These are phyloP conservation scores for Voacanga thouarsii DNA, from an alignment of 257 asterid genomes.

Conservation along the genomic window DNA sequence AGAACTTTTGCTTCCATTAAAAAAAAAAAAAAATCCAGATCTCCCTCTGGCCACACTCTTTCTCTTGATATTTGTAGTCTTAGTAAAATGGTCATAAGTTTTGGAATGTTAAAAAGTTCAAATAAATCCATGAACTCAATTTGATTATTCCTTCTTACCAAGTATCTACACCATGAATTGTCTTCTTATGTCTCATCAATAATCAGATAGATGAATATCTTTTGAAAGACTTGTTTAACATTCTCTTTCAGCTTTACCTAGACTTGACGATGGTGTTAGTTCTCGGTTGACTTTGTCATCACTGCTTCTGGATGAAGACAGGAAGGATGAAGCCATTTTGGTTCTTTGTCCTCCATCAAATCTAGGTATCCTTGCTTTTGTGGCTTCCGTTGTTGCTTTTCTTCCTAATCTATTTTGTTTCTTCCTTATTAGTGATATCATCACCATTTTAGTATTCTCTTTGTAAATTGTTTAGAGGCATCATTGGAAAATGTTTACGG, in stretches of 20 bases:
- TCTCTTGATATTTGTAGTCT: too few relatives aligned
- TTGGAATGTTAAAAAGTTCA: neutral
- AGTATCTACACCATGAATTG: too few relatives aligned
- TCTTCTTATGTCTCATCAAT: too few relatives aligned
- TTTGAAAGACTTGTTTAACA: neutral
- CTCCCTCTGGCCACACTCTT: too few relatives aligned
- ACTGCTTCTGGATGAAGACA: conserved; percentile 18
- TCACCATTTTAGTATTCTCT: neutral
- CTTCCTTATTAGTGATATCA: neutral
- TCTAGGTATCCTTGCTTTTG: neutral
- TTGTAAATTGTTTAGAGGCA: neutral
- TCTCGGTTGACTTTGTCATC: conserved; percentile 19
- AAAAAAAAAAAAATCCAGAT: too few relatives aligned
- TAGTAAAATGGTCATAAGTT: neutral
- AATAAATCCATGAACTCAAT: too few relatives aligned
- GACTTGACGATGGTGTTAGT: conserved; percentile 16
- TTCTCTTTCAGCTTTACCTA: conserved; percentile 9
- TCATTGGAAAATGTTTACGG: neutral
- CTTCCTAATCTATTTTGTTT: neutral
- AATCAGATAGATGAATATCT: too few relatives aligned
- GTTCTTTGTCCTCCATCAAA: conserved; percentile 14
- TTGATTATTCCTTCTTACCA: too few relatives aligned
- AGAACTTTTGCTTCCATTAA: too few relatives aligned
- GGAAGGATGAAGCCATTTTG: conserved; percentile 16
- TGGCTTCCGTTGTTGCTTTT: neutral